Conservation (phyloP, 768 basidiomycete species). For the Rhodotorula graminis region DNA sequence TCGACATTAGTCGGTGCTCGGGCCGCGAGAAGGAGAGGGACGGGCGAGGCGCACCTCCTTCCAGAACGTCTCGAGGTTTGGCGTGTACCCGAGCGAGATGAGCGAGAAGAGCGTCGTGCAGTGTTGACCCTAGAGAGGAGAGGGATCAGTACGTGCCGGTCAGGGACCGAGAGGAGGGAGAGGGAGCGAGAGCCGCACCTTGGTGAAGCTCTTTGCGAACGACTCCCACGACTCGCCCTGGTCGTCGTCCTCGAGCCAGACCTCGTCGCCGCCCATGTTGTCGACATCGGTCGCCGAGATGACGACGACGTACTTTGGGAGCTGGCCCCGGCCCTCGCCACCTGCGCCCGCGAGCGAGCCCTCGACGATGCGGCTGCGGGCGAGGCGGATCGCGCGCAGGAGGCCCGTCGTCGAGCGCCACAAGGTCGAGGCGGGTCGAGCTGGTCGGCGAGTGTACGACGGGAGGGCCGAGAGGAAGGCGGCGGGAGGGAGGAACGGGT, state of each 20-base stretch:
- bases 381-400: conserved; percentile 33
- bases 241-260: conserved; percentile 33
- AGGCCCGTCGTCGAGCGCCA: conserved; percentile 32
- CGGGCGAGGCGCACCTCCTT: neutral
- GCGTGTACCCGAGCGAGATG: conserved; percentile 31
- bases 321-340: conserved; percentile 22
- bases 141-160: too few relatives aligned
- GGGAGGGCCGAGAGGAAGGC: conserved; percentile 35
- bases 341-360: conserved; percentile 24
- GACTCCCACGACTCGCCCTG: conserved; percentile 26
- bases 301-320: conserved; percentile 37
- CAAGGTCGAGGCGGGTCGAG: conserved; percentile 21
- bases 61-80: conserved; percentile 36
- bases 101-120: conserved; percentile 34
- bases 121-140: conserved; percentile 7
- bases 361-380: conserved; percentile 20
- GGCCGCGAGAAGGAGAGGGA: neutral
- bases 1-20: too few relatives aligned
- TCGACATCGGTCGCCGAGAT: conserved; percentile 32
- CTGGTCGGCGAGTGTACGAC: conserved; percentile 21
- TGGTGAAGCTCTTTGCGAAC: conserved; percentile 27
- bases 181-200: conserved; percentile 4
- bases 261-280: conserved; percentile 26
- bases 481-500: conserved; percentile 35
- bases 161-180: too few relatives aligned